Conservation (phyloP, 2,329 filamentous ascomycete genomes). For the Fonsecaea multimorphosa region DNA sequence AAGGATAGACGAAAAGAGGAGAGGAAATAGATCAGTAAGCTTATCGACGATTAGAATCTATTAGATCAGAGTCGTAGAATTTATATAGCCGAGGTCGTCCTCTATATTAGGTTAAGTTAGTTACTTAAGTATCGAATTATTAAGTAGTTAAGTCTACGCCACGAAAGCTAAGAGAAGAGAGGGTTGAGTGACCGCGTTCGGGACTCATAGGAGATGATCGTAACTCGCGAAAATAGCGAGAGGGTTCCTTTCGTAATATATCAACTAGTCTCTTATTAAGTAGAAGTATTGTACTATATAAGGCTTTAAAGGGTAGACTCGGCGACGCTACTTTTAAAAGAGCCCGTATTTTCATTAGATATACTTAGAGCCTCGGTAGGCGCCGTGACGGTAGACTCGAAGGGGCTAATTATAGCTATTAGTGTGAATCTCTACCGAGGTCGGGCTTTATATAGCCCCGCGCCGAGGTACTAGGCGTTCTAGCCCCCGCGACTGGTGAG, state of each 20-base stretch:
- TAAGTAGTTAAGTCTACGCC: neutral
- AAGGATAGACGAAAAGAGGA: too few species aligned
- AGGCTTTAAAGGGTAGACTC: neutral
- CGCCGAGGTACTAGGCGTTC: too few species aligned
- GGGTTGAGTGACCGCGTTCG: neutral
- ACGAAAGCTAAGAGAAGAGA: neutral
- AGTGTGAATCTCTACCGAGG: neutral
- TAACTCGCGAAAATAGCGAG: neutral
- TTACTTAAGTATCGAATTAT: neutral
- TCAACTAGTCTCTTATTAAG: neutral
- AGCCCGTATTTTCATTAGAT: neutral
- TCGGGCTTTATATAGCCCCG: neutral
- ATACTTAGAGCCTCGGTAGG: neutral
- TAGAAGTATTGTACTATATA: neutral
- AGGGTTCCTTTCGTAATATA: neutral
- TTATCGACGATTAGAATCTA: too few species aligned
- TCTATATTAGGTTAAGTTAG: neutral
- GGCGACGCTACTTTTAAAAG: slow-evolving; percentile 2
- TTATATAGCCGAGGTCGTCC: neutral
- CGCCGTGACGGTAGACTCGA: neutral
- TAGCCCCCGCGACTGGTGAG: too few species aligned
- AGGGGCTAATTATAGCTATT: neutral
- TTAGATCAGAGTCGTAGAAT: too few species aligned
- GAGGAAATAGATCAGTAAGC: too few species aligned
- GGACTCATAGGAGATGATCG: neutral